Evolutionary conservation across 352 stramenopile genomes (phyloP), one percentile per base, ranked within the genome.

Genomic region (Peronospora farinosa): DNA sequence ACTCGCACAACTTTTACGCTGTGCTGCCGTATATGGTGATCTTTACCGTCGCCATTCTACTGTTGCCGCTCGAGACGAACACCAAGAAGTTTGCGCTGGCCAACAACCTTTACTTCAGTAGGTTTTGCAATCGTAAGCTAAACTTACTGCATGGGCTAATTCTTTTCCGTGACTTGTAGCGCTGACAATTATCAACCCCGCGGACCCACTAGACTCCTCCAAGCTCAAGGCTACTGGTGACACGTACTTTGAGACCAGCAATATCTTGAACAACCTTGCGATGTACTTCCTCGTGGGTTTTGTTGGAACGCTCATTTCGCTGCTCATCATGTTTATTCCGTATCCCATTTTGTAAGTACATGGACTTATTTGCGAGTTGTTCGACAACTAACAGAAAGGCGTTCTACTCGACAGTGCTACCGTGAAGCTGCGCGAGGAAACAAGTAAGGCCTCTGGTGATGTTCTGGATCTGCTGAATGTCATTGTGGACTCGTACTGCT

Each of bases 31-130:
- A 74, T 66, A 82, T 92, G 35, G 77, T 89, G 40, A 47, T 81
- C 10, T 91, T 88, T 63, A 91, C 74, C 0, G 62, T 87, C 8
- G 67, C 56, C 11, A 54, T 88, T 16, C 54, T 89, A 28, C 33
- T 88, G 33, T 41, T 86, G 21, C 80, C 80, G 13, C 57, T 88
- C 11, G 77, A 88, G 43, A 88, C 62, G 62, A 92, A 86, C 60
- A 88, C 77, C n/a, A 92, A 92, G 60, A 92, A 88, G 60, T 91
- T 88, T 42, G 74, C 78, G 37, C 33, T 89, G 19, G 75, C 69
- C 52, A 89, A 89, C 72, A 92, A 89, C 42, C 70, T 92, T 27
- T 92, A 80, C 66, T 92, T 92, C 56, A 71, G 71, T 85, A 71
- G 19, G 74, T n/a, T 33, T 67, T 35, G 3, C 27, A 8, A 13